Percentiles rank a stretch among this genome's conserved stretches.
phyloP scores from a whole-genome alignment of 176 grass and related monocot species.

The Elymus sibiricus region DNA sequence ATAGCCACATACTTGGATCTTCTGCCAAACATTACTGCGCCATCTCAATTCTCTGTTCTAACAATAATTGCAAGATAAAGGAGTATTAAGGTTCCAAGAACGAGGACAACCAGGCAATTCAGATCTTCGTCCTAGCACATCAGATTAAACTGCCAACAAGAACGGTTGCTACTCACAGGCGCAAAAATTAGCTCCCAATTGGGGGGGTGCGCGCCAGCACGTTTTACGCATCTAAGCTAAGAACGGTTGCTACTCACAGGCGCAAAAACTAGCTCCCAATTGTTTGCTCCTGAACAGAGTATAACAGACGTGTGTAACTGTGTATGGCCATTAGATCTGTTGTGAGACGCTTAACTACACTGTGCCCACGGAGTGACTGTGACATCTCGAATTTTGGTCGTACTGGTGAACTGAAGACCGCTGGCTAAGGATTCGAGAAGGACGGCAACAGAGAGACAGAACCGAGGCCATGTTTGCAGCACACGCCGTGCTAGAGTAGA shows the following conservation, averaged over 20 bases:
- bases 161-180: background rate
- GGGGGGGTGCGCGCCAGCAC: background rate
- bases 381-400: background rate
- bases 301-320: too few species aligned
- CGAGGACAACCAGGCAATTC: background rate
- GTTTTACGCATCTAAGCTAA: background rate
- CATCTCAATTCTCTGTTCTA: background rate
- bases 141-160: background rate
- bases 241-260: background rate
- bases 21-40: background rate
- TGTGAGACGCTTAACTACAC: background rate
- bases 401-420: background rate
- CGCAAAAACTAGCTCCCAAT: background rate
- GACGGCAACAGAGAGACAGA: background rate
- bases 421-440: background rate
- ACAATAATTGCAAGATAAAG: background rate
- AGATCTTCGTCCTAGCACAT: background rate
- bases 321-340: conserved; percentile 3
- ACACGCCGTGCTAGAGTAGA: background rate
- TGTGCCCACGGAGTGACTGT: too few species aligned
- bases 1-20: background rate
- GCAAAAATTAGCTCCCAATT: too few species aligned
- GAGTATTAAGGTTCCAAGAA: background rate
- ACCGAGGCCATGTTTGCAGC: background rate
- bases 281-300: background rate